Evolutionary conservation across 116 monocot genomes (phyloP).

Genomic region (Zostera marina): DNA sequence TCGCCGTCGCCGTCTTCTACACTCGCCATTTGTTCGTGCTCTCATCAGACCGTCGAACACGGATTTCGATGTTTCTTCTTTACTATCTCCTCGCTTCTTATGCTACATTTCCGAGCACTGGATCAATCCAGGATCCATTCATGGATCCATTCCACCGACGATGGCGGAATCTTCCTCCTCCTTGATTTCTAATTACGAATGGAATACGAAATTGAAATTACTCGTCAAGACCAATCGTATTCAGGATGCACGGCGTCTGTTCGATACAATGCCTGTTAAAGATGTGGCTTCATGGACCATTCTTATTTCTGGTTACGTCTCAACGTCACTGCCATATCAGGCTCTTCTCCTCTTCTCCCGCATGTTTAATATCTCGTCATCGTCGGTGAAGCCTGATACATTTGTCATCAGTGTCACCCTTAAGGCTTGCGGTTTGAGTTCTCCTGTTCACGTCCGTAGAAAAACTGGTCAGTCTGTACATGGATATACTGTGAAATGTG

Average conservation of each 20-base stretch:
- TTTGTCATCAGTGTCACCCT: constrained; percentile 56
- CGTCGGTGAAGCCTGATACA: constrained; percentile 19
- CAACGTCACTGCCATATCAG: constrained; percentile 12
- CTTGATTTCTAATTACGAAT: background rate
- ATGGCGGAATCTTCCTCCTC: too few species aligned
- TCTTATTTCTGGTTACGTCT: constrained; percentile 51
- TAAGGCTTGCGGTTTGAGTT: constrained; percentile 38
- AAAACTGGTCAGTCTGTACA: constrained; percentile 36
- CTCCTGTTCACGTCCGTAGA: constrained; percentile 10
- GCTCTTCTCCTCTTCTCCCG: constrained; percentile 26
- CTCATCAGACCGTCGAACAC: too few species aligned
- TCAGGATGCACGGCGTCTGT: constrained; percentile 31
- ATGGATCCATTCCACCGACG: too few species aligned
- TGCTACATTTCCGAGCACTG: too few species aligned
- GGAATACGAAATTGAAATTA: constrained; percentile 20
- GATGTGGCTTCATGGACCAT: constrained; percentile 59
- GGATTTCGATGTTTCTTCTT: too few species aligned
- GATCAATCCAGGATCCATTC: too few species aligned
- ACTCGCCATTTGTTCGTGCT: too few species aligned
- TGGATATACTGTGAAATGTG: constrained; percentile 29
- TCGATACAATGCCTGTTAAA: constrained; percentile 36
- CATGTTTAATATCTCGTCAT: constrained; percentile 4
- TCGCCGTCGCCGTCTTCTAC: too few species aligned
- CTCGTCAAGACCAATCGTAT: constrained; percentile 26
- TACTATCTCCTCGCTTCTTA: too few species aligned